phyloP scores from a whole-genome alignment of 495 filamentous ascomycete species.

The Baudoinia panamericana region DNA sequence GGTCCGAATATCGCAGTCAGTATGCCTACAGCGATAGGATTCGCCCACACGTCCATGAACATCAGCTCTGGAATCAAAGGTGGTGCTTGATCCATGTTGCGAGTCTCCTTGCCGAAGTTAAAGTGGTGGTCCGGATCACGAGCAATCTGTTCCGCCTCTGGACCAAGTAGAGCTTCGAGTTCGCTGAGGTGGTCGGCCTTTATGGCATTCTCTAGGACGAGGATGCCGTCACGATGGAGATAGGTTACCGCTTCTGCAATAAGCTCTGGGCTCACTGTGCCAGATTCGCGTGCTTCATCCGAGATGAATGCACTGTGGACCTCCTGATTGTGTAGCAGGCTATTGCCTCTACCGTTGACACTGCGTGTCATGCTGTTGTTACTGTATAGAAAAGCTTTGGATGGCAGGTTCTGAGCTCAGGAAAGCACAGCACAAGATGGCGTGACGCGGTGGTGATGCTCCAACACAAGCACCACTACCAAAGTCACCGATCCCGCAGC shows the following conservation, averaged over 20 bases:
- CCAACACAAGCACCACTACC: no score
- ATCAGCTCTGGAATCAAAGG: conserved; percentile 4
- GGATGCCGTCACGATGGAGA: conserved; percentile 15
- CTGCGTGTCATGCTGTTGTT: not conserved
- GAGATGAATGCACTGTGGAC: conserved; percentile 6
- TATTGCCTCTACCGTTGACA: not conserved
- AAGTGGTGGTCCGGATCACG: conserved; percentile 16
- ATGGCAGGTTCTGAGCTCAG: no score
- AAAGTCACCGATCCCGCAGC: no score
- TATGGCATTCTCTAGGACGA: conserved; percentile 17
- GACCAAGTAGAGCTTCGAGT: conserved; percentile 5
- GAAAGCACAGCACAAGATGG: no score
- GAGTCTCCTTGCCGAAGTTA: conserved; percentile 14
- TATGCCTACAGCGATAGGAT: conserved; percentile 27
- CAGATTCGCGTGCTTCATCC: conserved; percentile 1
- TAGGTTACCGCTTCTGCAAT: conserved; percentile 15
- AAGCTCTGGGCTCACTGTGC: conserved; percentile 5
- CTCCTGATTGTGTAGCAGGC: conserved; percentile 8
- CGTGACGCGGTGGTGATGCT: no score
- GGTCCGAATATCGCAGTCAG: conserved; percentile 11
- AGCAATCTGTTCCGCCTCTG: conserved; percentile 16
- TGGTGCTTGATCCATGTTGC: conserved; percentile 17
- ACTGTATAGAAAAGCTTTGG: no score
- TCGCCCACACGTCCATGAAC: conserved; percentile 28
- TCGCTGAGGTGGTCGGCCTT: conserved; percentile 12